These are phyloP conservation scores for Phytophthora pluvialis DNA, from an alignment of 352 stramenopile species.

Conservation along the genomic window DNA sequence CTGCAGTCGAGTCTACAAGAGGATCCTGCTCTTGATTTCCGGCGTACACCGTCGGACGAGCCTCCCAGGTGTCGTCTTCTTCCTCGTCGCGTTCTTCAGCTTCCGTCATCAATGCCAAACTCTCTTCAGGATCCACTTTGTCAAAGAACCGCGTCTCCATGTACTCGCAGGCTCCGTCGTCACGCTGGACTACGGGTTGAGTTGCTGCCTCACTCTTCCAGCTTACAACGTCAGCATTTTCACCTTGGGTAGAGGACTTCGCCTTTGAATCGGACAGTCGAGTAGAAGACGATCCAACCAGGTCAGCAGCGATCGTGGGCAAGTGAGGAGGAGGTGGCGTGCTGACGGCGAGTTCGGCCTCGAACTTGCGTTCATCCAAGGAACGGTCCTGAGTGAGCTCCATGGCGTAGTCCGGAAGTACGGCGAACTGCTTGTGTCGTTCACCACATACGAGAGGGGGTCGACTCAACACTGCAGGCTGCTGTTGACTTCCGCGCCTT, in stretches of 20 bases:
- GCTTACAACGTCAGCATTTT: not conserved
- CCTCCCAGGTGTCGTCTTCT: constrained; percentile 15
- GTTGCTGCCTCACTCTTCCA: constrained; percentile 3
- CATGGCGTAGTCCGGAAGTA: constrained; percentile 44
- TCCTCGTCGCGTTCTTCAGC: constrained; percentile 20
- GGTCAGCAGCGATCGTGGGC: constrained; percentile 46
- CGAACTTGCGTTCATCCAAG: constrained; percentile 52
- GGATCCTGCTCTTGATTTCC: constrained; percentile 27
- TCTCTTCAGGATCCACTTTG: constrained; percentile 40
- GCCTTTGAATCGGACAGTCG: not conserved
- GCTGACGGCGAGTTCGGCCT: constrained; percentile 57
- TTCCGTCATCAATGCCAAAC: constrained; percentile 32
- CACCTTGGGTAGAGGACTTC: constrained; percentile 6
- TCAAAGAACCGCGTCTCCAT: constrained; percentile 30
- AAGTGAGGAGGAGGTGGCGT: constrained; percentile 60
- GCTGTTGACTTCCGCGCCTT: constrained; percentile 21
- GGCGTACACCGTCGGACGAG: not conserved
- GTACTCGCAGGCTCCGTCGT: constrained; percentile 10
- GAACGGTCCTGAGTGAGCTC: constrained; percentile 13
- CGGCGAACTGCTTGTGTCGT: constrained; percentile 52
- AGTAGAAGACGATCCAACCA: constrained; percentile 25
- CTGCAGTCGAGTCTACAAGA: not conserved
- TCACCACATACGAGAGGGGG: constrained; percentile 53
- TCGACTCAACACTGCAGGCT: constrained; percentile 29
- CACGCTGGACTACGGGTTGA: constrained; percentile 5